Base-by-base conservation (phyloP, 495 filamentous ascomycete genomes). In the Penicillium canariense region DNA sequence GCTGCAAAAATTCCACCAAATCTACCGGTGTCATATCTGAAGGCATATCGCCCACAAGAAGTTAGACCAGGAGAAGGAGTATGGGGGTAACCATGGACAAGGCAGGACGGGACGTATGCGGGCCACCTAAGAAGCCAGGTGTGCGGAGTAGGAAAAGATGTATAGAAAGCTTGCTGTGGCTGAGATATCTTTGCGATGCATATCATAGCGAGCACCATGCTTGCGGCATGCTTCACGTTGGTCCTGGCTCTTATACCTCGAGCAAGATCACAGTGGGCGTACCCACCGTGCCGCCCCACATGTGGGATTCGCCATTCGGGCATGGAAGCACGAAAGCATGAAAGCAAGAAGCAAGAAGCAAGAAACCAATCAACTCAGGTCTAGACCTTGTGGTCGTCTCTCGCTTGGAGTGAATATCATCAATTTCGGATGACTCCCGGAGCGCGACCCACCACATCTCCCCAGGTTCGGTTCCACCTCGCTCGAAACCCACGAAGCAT, bases 41-140 rank as follows among this genome's bases (percentile, higher is more conserved):
- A 40, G 35, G 51, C 5, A 54, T 23, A 46, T 54, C 51, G 6
- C 51, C 51, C 5, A 54, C 51, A 9, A 54, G 42, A 12, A 54
- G 28, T 18, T 26, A 54, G 40, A 54, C 48, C 23, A 40, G 36
- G 40, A 36, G 34, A n/a, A 54, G 27, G 40, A 54, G 51, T 42
- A 54, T 47, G 4, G 51, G 51, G 2, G 39, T 47, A 1, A 47
- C 17, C 42, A 34, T 22, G 32, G 26, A 30, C 40, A 23, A 14
- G 11, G 30, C 9, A 40, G 36, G 20, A 40, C 15, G 36, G 15
- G 36, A n/a, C n/a, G n/a, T n/a, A n/a, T n/a, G n/a, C n/a, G n/a
- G n/a, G n/a, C n/a, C n/a, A n/a, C n/a, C n/a, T n/a, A n/a, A n/a
- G n/a, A n/a, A n/a, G n/a, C n/a, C n/a, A n/a, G n/a, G n/a, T n/a